Base-by-base conservation (phyloP, 495 filamentous ascomycete species). In the Wilcoxina mikolae region DNA sequence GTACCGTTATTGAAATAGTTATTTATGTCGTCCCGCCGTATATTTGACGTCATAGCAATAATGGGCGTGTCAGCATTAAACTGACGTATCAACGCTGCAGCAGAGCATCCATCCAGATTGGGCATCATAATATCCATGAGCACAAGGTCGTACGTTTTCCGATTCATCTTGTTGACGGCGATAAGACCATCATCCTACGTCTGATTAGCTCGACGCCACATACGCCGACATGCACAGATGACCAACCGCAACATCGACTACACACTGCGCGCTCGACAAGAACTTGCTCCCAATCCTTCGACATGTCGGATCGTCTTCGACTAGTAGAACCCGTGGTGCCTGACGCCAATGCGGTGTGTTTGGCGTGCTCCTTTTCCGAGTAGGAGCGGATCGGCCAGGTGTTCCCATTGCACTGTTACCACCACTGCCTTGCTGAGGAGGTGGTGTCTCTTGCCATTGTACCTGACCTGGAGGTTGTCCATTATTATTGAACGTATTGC, bases 51-150 rank as follows among this genome's bases (percentile, higher is more conserved):
- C 91, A 98, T 95, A 48, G 91, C 93, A 56, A 98, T 86, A 61
- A 96, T 91, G 12, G 91, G 91, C 17, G 87, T 87, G 20, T 79
- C 74, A 23, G 72, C 75, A 58, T 90, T 81, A 59, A 89, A 85
- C 67, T 95, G 85, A 53, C 93, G 83, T 58, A 98, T 95, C 54
- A 94, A 79, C 64, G 88, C 85, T 45, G 88, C 94, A 23, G 91
- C 91, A 9, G 88, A 94, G 26, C 95, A 87, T 47, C 91, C 91
- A 65, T 96, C 91, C 17, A 98, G 73, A 62, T 90, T 82, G 15
- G 91, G 91, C 90, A 98, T 95, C 56, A 96, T 94, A 60, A 98
- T 96, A 70, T 96, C 93, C 91, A 98, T 98, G 41, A 96, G 76
- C 42, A 98, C 87, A 38, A 98, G 70, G 65, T 96, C 89, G 68